Percentiles rank a stretch among this genome's conserved stretches.
phyloP scores from a whole-genome alignment of 257 asterid genomes.

The Knoxia roxburghii region DNA sequence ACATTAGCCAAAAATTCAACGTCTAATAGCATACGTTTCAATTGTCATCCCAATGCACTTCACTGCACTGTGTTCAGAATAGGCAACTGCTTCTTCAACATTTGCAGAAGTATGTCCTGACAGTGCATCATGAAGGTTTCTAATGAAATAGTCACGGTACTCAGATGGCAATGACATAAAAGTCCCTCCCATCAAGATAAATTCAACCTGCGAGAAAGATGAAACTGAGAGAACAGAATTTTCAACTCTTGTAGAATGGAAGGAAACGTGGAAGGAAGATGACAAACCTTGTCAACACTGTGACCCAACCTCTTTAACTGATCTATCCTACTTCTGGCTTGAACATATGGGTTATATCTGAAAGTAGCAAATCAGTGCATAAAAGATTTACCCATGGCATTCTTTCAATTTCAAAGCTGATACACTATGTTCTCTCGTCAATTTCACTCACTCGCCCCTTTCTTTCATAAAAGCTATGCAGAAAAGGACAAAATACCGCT shows the following conservation, averaged over 20 bases:
- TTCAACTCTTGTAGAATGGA: not conserved
- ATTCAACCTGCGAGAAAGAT: constrained; percentile 67
- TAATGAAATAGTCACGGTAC: constrained; percentile 80
- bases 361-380: constrained; percentile 15
- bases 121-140: constrained; percentile 97
- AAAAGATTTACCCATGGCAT: not conserved
- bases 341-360: constrained; percentile 96
- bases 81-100: constrained; percentile 95
- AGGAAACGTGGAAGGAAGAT: constrained; percentile 16
- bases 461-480: not conserved
- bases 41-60: constrained; percentile 99
- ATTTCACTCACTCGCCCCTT: not conserved
- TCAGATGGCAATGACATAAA: constrained; percentile 97
- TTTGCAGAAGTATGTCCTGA: constrained; percentile 96
- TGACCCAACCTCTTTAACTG: constrained; percentile 98
- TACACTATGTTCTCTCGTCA: not conserved
- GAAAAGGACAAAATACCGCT: not conserved
- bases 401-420: not conserved
- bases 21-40: constrained; percentile 62
- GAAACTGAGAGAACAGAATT: constrained; percentile 1
- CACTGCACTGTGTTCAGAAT: constrained; percentile 88
- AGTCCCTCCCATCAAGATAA: constrained; percentile 98
- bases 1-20: not conserved
- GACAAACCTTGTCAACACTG: constrained; percentile 90
- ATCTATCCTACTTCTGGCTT: constrained; percentile 94